Base-by-base conservation (phyloP, 139 green algal genomes). In the Micractinium conductrix region DNA sequence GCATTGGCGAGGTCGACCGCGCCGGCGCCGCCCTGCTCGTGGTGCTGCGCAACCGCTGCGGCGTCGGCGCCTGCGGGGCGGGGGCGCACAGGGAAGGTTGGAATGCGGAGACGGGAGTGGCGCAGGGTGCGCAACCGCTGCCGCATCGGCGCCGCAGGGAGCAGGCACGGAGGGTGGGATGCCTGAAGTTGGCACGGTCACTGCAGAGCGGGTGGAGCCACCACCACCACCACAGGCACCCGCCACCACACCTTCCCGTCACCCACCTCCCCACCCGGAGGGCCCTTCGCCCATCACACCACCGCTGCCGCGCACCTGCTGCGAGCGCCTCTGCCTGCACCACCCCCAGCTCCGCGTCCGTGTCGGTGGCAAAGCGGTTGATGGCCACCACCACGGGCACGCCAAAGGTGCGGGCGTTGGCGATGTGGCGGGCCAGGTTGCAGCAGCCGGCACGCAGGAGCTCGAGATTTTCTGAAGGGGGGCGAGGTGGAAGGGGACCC, bases 321-420 rank as follows among this genome's bases (percentile, higher is more conserved):
- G 91, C 75, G 28, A 92, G 63, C 22, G 93, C 88, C 45, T 87
- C 86, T n/a, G 87, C n/a, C 68, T 68, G 78, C 58, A 95, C 88
- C 26, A 84, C 90, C 48, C 90, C 91, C 68, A 99, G 90, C 89
- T 99, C 97, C 3, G 90, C 91, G 21, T 93, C 83, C 10, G 94
- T 95, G 92, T 99, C 96, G 28, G 84, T 93, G 33, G 94, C 92
- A 88, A 99, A 99, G 40, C 90, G 89, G 90, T 99, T 99, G 84
- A 99, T 91, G 14, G 95, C 96, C 81, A 86, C 94, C 30, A 99
- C 94, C 37, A 98, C 96, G 0, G 95, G 94, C 35, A 98, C 26
- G 82, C 87, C 96, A 76, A 96, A 99, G 85, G 91, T 90, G 16
- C 63, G 63, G 0, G 92, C 91, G 91, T 99, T 99, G 43, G 91